Evolutionary conservation across 495 filamentous ascomycete species (phyloP).

Genomic region (Neurospora terricola): DNA sequence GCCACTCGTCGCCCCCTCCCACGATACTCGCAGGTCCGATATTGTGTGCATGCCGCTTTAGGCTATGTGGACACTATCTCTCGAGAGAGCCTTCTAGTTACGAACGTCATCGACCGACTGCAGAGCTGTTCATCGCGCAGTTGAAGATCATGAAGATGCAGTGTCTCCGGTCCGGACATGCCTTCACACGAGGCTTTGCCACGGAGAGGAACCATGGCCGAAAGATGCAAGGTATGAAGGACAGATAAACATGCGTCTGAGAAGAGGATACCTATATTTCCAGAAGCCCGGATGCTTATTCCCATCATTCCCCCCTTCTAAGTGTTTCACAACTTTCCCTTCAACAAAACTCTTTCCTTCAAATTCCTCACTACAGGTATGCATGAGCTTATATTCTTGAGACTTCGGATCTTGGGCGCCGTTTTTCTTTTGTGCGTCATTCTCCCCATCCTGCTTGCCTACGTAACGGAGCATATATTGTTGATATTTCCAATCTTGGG

Average conservation of each 20-base stretch:
- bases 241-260: neutral
- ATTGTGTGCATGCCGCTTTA: neutral
- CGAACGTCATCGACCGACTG: neutral
- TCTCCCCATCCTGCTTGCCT: too few species aligned
- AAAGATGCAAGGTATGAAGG: neutral
- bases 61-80: neutral
- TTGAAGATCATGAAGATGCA: neutral
- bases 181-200: neutral
- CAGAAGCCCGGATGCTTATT: neutral
- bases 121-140: neutral
- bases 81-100: accelerated
- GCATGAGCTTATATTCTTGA: too few species aligned
- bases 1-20: neutral
- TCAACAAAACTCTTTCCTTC: neutral
- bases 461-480: too few species aligned
- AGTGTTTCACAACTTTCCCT: neutral
- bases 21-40: neutral
- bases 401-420: too few species aligned
- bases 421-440: too few species aligned
- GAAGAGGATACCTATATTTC: neutral
- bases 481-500: too few species aligned
- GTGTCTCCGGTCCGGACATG: neutral
- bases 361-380: neutral
- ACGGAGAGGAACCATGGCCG: neutral
- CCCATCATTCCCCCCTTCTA: neutral